A percentile compares a stretch with the other conserved stretches of the same genome.
phyloP scores from a whole-genome alignment of 225 moss, liverwort and hornwort genomes.

The Sphagnum contortum region DNA sequence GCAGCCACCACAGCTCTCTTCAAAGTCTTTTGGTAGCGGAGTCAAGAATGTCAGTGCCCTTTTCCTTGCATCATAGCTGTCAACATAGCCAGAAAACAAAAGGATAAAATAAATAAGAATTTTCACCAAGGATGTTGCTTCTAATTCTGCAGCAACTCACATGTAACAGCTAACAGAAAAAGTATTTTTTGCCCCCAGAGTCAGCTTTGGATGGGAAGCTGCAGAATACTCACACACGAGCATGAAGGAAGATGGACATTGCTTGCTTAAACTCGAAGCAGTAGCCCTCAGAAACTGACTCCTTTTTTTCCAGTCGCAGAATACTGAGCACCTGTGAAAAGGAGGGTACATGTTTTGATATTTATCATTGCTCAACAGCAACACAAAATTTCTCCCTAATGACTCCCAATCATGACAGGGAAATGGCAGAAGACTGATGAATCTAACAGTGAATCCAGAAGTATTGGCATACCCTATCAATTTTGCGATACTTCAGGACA shows the following conservation, averaged over 20 bases:
- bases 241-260: slow-evolving; percentile 39
- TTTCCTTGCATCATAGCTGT: slow-evolving; percentile 30
- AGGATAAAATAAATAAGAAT: neutral
- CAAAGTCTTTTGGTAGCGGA: slow-evolving; percentile 28
- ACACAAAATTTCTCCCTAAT: neutral
- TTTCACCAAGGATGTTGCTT: too few relatives aligned
- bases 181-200: too few relatives aligned
- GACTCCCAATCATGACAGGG: too few relatives aligned
- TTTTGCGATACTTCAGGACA: slow-evolving; percentile 25
- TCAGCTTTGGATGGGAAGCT: neutral
- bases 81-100: neutral
- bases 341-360: too few relatives aligned
- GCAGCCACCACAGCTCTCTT: slow-evolving; percentile 21
- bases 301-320: slow-evolving; percentile 23
- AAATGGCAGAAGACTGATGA: too few relatives aligned
- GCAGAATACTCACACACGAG: slow-evolving; percentile 30
- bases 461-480: slow-evolving; percentile 23
- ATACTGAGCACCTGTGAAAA: slow-evolving; percentile 22
- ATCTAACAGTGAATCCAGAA: neutral
- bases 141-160: too few relatives aligned
- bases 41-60: slow-evolving; percentile 19
- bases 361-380: neutral
- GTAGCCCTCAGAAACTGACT: slow-evolving; percentile 32
- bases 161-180: too few relatives aligned
- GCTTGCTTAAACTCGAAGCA: slow-evolving; percentile 33